phyloP scores from a whole-genome alignment of 768 basidiomycete species.

The Chalciporus piperatus region DNA sequence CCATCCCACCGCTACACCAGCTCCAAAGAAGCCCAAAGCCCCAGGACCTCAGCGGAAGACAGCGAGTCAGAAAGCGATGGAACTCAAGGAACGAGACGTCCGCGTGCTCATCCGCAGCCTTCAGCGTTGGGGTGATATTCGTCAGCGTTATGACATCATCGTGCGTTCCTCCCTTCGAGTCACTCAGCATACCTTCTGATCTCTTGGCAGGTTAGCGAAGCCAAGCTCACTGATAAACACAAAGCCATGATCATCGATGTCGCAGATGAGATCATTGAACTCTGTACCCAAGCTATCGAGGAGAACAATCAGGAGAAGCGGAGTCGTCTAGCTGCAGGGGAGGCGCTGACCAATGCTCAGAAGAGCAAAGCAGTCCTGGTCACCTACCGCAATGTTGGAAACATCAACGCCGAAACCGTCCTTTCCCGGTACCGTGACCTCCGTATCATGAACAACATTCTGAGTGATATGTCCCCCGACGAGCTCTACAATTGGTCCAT shows the following conservation, averaged over 20 bases:
- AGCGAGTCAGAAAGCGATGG: slow-evolving; percentile 91
- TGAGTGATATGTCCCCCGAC: slow-evolving; percentile 56
- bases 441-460: slow-evolving; percentile 79
- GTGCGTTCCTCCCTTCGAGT: slow-evolving; percentile 48
- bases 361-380: slow-evolving; percentile 98
- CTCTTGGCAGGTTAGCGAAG: slow-evolving; percentile 69
- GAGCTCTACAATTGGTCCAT: slow-evolving; percentile 83
- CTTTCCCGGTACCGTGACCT: slow-evolving; percentile 87
- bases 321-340: slow-evolving; percentile 71
- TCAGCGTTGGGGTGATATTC: slow-evolving; percentile 97
- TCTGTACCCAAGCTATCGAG: slow-evolving; percentile 79
- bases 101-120: slow-evolving; percentile 93
- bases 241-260: slow-evolving; percentile 87
- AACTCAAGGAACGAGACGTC: slow-evolving; percentile 95
- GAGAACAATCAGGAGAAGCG: slow-evolving; percentile 83
- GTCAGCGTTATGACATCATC: slow-evolving; percentile 90
- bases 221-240: slow-evolving; percentile 93
- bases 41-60: slow-evolving; percentile 81
- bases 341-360: slow-evolving; percentile 87
- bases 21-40: slow-evolving; percentile 71
- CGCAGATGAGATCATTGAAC: slow-evolving; percentile 87
- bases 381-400: slow-evolving; percentile 82
- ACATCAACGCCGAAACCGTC: slow-evolving; percentile 97
- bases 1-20: slow-evolving; percentile 57
- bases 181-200: neutral